phyloP scores from a whole-genome alignment of 1,284 basidiomycete species.

The Wolfiporia cocos region DNA sequence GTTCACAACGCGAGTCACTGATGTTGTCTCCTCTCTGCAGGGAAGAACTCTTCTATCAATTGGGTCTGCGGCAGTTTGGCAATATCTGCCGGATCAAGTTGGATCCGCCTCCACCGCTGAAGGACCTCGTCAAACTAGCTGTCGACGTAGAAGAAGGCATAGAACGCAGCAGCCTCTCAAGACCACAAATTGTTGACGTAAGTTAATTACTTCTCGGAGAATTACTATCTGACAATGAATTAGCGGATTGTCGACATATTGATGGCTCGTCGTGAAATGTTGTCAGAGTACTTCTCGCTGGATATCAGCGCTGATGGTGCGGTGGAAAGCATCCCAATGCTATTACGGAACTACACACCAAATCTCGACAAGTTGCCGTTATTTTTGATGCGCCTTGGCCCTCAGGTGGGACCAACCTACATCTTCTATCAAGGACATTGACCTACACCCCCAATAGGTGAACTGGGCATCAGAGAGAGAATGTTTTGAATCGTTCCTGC shows the following conservation, averaged over 20 bases:
- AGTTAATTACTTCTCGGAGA: constrained; percentile 17
- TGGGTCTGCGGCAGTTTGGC: constrained; percentile 90
- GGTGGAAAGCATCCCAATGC: constrained; percentile 73
- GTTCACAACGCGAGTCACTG: constrained; percentile 5
- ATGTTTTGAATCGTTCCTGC: constrained; percentile 84
- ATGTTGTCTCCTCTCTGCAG: constrained; percentile 32
- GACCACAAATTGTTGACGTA: constrained; percentile 67
- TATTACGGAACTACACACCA: constrained; percentile 82
- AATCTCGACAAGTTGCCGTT: constrained; percentile 82
- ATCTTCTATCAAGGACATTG: constrained; percentile 11
- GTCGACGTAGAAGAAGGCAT: constrained; percentile 67
- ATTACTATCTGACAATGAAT: neutral
- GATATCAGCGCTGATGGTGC: constrained; percentile 57
- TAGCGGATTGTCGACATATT: constrained; percentile 60
- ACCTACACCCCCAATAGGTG: constrained; percentile 45
- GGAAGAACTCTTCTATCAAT: constrained; percentile 94
- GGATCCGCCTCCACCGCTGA: constrained; percentile 76
- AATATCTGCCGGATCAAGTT: constrained; percentile 72
- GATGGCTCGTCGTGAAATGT: constrained; percentile 70
- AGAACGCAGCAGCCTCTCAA: constrained; percentile 41
- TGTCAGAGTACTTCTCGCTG: constrained; percentile 90
- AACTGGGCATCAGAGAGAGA: constrained; percentile 82
- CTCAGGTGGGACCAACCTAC: constrained; percentile 52
- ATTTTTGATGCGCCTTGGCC: constrained; percentile 82
- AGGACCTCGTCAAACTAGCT: constrained; percentile 71